A percentile compares a stretch with the other conserved stretches of the same genome.
These are phyloP conservation scores for Solidago caesia DNA, from an alignment of 129 eudicot species.

Conservation along the genomic window DNA sequence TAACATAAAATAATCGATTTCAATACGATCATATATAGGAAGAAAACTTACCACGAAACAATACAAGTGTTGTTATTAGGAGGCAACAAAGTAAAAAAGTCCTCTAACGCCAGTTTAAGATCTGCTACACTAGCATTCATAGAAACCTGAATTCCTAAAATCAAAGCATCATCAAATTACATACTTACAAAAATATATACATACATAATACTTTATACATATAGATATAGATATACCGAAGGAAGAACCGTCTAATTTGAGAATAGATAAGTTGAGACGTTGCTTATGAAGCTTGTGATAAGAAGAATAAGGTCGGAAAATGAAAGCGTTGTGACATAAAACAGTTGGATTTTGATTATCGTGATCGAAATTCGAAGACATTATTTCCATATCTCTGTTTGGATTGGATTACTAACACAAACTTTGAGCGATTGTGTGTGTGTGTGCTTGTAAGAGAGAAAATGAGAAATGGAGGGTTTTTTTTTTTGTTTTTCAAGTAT, in stretches of 20 bases:
- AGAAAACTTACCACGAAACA: slow-evolving; percentile 44
- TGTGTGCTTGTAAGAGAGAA: no score
- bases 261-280: slow-evolving; percentile 54
- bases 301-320: slow-evolving; percentile 34
- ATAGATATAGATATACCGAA: slow-evolving; percentile 35
- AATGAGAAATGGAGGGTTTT: no score
- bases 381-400: slow-evolving; percentile 11
- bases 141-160: slow-evolving; percentile 45
- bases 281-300: slow-evolving; percentile 56
- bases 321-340: slow-evolving; percentile 33
- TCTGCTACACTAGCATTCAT: slow-evolving; percentile 50
- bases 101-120: slow-evolving; percentile 46
- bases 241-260: slow-evolving; percentile 67
- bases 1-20: neutral
- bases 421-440: no score
- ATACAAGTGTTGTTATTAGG: slow-evolving; percentile 33
- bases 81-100: slow-evolving; percentile 38
- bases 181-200: neutral
- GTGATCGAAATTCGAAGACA: slow-evolving; percentile 28
- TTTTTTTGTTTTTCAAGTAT: no score
- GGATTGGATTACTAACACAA: no score
- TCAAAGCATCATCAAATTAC: neutral
- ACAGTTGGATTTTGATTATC: slow-evolving; percentile 31
- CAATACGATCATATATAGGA: neutral
- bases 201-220: neutral